These are phyloP conservation scores for Colletotrichum navitas DNA, from an alignment of 2,329 filamentous ascomycete genomes.

Conservation along the genomic window DNA sequence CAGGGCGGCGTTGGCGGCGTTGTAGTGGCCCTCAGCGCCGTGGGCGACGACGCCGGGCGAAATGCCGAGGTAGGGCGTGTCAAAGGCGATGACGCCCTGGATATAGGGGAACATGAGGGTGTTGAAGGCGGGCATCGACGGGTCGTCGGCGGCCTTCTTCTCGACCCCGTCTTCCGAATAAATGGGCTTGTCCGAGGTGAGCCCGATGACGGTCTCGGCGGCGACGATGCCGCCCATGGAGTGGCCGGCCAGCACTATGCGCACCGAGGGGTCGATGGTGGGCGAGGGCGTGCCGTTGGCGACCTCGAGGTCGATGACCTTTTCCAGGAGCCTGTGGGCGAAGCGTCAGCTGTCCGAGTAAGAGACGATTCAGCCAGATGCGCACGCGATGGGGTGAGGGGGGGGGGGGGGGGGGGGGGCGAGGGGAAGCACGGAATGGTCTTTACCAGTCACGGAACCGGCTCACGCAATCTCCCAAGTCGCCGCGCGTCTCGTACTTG, in stretches of 20 bases:
- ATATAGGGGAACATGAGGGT: constrained; percentile 93
- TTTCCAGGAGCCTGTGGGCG: constrained; percentile 79
- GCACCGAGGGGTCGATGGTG: constrained; percentile 87
- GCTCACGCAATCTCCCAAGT: constrained; percentile 77
- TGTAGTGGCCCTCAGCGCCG: constrained; percentile 88
- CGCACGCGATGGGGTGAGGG: background rate
- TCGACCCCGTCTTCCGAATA: constrained; percentile 59
- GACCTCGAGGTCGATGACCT: constrained; percentile 95
- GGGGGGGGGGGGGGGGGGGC: too few relatives aligned
- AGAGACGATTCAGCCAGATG: constrained; percentile 4
- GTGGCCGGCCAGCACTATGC: constrained; percentile 85
- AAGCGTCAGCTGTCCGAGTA: background rate
- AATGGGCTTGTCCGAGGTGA: constrained; percentile 70
- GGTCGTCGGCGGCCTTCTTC: constrained; percentile 47
- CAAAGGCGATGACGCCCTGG: constrained; percentile 90
- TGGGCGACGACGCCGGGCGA: constrained; percentile 86
- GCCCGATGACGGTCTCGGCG: constrained; percentile 84
- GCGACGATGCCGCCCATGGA: constrained; percentile 96
- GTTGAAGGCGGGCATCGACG: constrained; percentile 57
- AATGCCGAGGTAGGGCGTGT: constrained; percentile 91
- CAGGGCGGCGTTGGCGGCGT: constrained; percentile 77
- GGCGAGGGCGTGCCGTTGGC: constrained; percentile 83
- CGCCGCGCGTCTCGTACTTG: constrained; percentile 84
- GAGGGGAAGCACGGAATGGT: constrained; percentile 19
- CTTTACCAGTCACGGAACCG: constrained; percentile 82